phyloP scores from a whole-genome alignment of 805 yeast species.

The Suhomyces sp. region DNA sequence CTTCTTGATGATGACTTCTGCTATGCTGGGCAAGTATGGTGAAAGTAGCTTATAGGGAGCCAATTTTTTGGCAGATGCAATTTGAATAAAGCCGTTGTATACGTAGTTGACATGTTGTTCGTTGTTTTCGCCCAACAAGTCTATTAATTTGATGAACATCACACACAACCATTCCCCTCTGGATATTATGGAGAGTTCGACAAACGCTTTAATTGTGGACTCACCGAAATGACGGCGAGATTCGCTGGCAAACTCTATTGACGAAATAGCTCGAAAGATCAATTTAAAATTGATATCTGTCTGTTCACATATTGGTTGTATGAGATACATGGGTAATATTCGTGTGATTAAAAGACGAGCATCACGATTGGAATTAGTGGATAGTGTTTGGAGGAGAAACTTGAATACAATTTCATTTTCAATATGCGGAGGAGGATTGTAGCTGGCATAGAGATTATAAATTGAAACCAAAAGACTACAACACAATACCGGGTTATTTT shows the following conservation, averaged over 20 bases:
- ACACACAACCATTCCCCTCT: conserved; percentile 68
- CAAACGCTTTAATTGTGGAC: conserved; percentile 57
- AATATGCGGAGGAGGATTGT: conserved; percentile 42
- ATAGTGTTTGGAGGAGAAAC: conserved; percentile 40
- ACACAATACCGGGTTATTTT: conserved; percentile 23
- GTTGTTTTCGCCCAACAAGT: conserved; percentile 60
- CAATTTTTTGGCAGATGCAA: conserved; percentile 53
- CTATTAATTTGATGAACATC: conserved; percentile 61
- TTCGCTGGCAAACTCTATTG: conserved; percentile 33
- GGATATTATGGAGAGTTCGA: conserved; percentile 58
- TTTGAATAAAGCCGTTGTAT: conserved; percentile 55
- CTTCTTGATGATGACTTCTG: conserved; percentile 60
- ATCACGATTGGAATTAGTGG: conserved; percentile 47
- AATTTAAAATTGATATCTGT: conserved; percentile 42
- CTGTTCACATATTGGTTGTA: conserved; percentile 32
- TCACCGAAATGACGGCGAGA: conserved; percentile 48
- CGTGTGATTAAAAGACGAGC: conserved; percentile 52
- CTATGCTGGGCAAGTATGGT: conserved; percentile 73
- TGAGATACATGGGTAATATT: conserved; percentile 51
- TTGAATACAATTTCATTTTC: conserved; percentile 29
- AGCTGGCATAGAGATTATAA: conserved; percentile 51
- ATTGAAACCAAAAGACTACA: conserved; percentile 47
- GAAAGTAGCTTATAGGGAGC: conserved; percentile 79
- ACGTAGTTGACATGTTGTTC: conserved; percentile 68
- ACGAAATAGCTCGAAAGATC: conserved; percentile 42